Evolutionary conservation across 148 eudicot species (phyloP).

Genomic region (Drosera capensis): DNA sequence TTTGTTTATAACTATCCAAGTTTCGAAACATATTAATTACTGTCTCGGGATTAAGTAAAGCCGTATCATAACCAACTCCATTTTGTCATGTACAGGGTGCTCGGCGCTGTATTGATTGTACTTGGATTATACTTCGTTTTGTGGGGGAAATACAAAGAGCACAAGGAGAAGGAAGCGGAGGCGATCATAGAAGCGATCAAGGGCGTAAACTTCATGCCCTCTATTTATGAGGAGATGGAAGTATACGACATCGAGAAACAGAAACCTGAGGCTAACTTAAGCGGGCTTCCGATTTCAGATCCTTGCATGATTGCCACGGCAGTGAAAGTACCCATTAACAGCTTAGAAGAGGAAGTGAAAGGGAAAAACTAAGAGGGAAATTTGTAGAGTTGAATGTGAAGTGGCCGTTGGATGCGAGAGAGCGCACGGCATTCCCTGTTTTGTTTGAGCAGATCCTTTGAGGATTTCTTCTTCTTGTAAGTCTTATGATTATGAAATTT

Average conservation of each 20-base stretch:
- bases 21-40: background rate
- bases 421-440: no score
- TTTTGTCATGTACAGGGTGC: slow-evolving; percentile 1
- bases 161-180: slow-evolving; percentile 10
- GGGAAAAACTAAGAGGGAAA: no score
- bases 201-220: background rate
- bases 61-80: background rate
- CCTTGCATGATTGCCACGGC: no score
- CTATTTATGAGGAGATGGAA: slow-evolving; percentile 23
- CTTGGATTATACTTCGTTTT: slow-evolving; percentile 12
- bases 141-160: slow-evolving; percentile 17
- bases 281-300: slow-evolving; percentile 25
- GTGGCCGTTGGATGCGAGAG: no score
- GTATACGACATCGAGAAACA: slow-evolving; percentile 20
- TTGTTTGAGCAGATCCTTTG: no score
- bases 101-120: slow-evolving; percentile 11
- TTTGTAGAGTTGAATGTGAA: no score
- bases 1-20: background rate
- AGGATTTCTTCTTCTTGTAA: no score
- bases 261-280: slow-evolving; percentile 10
- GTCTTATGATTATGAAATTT: no score
- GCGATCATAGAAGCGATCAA: slow-evolving; percentile 5
- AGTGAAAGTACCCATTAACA: no score
- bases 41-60: no score
- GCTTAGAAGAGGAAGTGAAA: no score